Evolutionary conservation across 225 moss, liverwort and hornwort genomes (phyloP), one percentile per base, ranked within the genome.

Genomic region (Polytrichum formosum): DNA sequence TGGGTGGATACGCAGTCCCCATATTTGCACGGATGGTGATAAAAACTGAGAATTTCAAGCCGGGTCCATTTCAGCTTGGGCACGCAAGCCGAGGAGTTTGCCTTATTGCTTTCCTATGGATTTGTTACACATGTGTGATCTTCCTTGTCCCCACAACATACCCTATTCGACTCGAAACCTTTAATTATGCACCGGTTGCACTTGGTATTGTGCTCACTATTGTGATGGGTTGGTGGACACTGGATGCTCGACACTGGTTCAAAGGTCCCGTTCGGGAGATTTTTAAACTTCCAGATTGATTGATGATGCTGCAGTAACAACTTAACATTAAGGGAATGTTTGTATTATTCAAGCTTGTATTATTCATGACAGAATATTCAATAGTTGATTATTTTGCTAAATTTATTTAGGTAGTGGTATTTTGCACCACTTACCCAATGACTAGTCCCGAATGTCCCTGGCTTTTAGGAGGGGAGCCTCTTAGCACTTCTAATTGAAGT

Each of bases 1-100:
- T 93, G 5, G 93, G 93, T 53, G 93, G 93, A 16, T 93, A 93
- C 63, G 91, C 93, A 7, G 91, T 93, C 30, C 93, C 93, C 7
- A 93, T 93, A 64, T 93, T 91, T 67, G 89, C 85, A 46, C 89
- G 93, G 9, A 81, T 93, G 75, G 69, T 93, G 18, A 91, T 93
- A 73, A 73, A 75, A 27, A 59, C 79, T 2, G 85, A 88, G 54
- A 83, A 78, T 27, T 93, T 93, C 71, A 81, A 81, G 18, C 91
- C 82, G 21, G 93, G 93, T 54, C 93, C 93, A 7, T 93, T 93
- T 67, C 67, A 84, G 53, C 66, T 93, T 28, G 91, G 93, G 22
- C 73, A 30, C 29, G 84, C 89, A 64, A 91, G 93, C 64, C 93
- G 84, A 20, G 70, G 72, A 5, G 79, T 93, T 26, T 93, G 91